Evolutionary conservation across 306 rosid genomes (phyloP).

Genomic region (Casuarina equisetifolia): DNA sequence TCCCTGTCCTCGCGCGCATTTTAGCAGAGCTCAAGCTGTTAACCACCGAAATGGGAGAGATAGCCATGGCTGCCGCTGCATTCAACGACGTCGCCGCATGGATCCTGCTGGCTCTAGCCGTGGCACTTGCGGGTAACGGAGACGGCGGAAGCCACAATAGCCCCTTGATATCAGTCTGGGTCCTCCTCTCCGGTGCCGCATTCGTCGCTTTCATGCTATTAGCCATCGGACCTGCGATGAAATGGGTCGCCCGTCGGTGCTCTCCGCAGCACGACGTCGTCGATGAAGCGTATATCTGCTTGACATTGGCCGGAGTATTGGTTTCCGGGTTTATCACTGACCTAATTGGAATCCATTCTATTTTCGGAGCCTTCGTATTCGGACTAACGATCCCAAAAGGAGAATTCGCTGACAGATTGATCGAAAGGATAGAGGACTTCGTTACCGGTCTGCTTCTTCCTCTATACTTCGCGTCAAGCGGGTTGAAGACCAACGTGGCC

Average conservation of each 20-base stretch:
- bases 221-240: constrained; percentile 60
- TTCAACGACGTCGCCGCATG: constrained; percentile 88
- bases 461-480: constrained; percentile 79
- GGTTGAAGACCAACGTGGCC: constrained; percentile 79
- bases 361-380: constrained; percentile 82
- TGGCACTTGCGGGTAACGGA: constrained; percentile 58
- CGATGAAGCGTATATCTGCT: constrained; percentile 59
- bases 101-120: constrained; percentile 78
- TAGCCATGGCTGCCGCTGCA: constrained; percentile 92
- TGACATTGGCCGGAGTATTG: constrained; percentile 65
- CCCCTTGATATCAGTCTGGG: constrained; percentile 68
- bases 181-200: constrained; percentile 57
- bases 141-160: constrained; percentile 41
- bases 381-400: constrained; percentile 81
- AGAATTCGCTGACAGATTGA: constrained; percentile 52
- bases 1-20: constrained; percentile 87
- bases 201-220: constrained; percentile 69
- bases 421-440: constrained; percentile 76
- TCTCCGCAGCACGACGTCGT: constrained; percentile 42
- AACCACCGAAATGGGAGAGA: constrained; percentile 69
- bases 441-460: constrained; percentile 80
- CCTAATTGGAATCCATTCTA: constrained; percentile 75
- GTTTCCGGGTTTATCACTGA: constrained; percentile 74
- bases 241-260: constrained; percentile 48
- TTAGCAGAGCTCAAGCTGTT: constrained; percentile 81